Evolutionary conservation across 345 rosid species (phyloP), one percentile per base, ranked within the genome.

Genomic region (Noccaea caerulescens): DNA sequence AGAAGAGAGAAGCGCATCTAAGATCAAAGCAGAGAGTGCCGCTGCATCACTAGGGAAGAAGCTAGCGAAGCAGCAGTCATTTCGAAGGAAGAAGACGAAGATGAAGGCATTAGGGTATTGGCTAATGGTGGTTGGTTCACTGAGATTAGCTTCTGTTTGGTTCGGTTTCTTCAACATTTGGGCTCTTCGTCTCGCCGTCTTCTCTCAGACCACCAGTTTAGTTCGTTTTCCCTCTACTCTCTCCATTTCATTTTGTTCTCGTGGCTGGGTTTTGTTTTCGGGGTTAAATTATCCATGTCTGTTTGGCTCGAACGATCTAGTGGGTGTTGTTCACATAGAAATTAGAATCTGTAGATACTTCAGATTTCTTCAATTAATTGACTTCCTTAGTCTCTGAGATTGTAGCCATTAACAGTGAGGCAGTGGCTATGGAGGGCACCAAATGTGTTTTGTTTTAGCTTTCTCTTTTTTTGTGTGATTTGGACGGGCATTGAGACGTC

Each of bases 81-180:
- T n/a, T n/a, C 16, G 7, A 46, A 65, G 58, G 27, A n/a, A 66
- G 34, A 55, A 16, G 71, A 63, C 2, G 75, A 77, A 80, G 68
- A 88, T 93, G 98, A 83, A 93, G 82, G 80, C 92, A 9, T 80
- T 93, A 60, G 92, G 96, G 74, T 89, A 86, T 87, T 93, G 98
- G 97, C 58, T 89, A 73, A 85, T 93, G 93, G 76, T 93, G 69
- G 90, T 89, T 66, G 97, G 94, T 43, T 83, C 85, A 6, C 88
- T 91, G 51, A 86, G 98, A 71, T 79, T 93, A 69, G 89, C 87
- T n/a, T 87, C 98, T 43, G 97, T 89, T 42, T 93, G 96, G 94
- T 89, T 93, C 75, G 97, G 98, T 39, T 93, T 91, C 90, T 84
- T 91, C 80, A 83, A 93, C 81, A 86, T 91, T 56, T 85, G 91